A percentile compares a stretch with the other conserved stretches of the same genome.
These are phyloP conservation scores for Pichiaceae sp. DNA, from an alignment of 1,139 yeast species.

Conservation along the genomic window DNA sequence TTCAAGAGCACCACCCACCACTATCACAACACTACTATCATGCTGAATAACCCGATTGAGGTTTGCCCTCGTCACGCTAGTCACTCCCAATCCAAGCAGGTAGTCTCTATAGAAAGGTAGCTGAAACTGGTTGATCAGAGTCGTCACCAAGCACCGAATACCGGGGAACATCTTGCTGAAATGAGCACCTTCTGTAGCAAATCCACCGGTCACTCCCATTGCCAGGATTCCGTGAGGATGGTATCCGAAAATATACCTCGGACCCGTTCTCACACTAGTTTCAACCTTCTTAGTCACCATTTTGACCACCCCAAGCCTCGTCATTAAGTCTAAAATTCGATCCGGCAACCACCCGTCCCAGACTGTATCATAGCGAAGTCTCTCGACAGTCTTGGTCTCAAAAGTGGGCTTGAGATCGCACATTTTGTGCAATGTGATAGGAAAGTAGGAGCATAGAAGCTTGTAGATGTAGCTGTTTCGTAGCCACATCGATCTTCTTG, in stretches of 20 bases:
- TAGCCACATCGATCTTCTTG: conserved; percentile 49
- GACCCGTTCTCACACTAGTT: conserved; percentile 45
- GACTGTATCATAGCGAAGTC: conserved; percentile 1
- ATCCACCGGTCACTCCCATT: conserved; percentile 81
- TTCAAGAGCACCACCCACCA: conserved; percentile 94
- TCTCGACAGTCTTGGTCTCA: conserved; percentile 5
- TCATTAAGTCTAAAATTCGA: conserved; percentile 3
- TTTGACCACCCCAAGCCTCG: conserved; percentile 4
- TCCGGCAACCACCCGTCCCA: conserved; percentile 5
- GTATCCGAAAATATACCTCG: conserved; percentile 81
- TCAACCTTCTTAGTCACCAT: conserved; percentile 3
- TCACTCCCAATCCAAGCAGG: conserved; percentile 67
- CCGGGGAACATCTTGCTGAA: conserved; percentile 75
- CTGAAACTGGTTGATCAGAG: conserved; percentile 75
- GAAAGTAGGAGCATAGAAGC: conserved; percentile 73
- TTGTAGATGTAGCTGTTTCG: conserved; percentile 58
- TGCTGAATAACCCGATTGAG: conserved; percentile 58
- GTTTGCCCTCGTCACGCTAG: conserved; percentile 74
- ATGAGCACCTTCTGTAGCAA: conserved; percentile 76
- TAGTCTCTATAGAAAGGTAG: conserved; percentile 86
- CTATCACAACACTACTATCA: conserved; percentile 76
- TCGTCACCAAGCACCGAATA: conserved; percentile 64
- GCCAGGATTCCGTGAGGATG: conserved; percentile 97
- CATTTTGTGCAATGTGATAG: conserved; percentile 66
- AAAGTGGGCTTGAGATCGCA: conserved; percentile 72